Base-by-base conservation (phyloP, 1,284 basidiomycete genomes). In the Pseudozyma sp. region DNA sequence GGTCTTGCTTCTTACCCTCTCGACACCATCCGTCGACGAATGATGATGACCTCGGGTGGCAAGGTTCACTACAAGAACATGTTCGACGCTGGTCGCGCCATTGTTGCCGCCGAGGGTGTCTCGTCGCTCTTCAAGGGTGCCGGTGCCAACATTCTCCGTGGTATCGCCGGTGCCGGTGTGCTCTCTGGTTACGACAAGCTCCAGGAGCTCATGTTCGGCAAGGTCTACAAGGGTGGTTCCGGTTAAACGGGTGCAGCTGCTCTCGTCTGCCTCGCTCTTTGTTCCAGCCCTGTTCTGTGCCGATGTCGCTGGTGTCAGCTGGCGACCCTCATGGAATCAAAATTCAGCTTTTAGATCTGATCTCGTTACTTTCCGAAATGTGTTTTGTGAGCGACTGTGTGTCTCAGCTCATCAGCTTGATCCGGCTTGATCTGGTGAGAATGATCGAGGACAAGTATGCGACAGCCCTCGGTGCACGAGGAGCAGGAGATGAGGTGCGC, bases 101-200 rank as follows among this genome's bases (percentile, higher is more conserved):
- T 96, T 81, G 89, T 90, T 84, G 94, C 94, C 89, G 79, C 79
- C 65, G 94, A 97, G 88, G 94, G 94, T 84, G 86, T 88, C 63
- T 91, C 90, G 86, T 94, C 93, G 37, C 89, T 96, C 83, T 84
- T 84, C 81, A 83, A 84, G 81, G 81, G 82, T 79, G 94, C 94
- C 84, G 94, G 93, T 89, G 94, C 94, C 86, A 96, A 97, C 89
- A 94, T 96, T 81, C 92, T 97, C 83, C 94, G 94, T 92, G 94
- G 94, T 90, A 92, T 96, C 85, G 94, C 94, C 84, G 94, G 94
- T 88, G 94, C 94, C 87, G 94, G 94, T 93, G 94, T 96, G 77
- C 87, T 97, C 84, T 94, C 94, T 44, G 88, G 95, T 65, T 84
- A 84, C 82, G 82, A 96, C 90, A 92, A 94, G 88, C 90, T 95